phyloP scores from a whole-genome alignment of 148 eudicot species.

The Camellia granthamiana region DNA sequence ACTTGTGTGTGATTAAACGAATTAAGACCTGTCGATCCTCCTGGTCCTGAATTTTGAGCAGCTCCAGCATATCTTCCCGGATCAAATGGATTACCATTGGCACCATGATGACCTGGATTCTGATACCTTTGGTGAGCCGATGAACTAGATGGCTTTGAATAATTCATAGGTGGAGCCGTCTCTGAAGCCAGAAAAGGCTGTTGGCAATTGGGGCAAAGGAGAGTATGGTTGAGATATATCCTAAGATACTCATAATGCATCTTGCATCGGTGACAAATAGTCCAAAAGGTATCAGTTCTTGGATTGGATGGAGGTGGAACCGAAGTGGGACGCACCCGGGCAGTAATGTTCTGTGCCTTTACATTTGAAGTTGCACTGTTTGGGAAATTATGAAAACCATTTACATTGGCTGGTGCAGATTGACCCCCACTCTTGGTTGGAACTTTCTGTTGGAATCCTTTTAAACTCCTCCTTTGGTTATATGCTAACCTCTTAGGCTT shows the following conservation, averaged over 20 bases:
- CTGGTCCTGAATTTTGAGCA: conserved; percentile 26
- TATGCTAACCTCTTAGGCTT: conserved; percentile 64
- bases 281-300: conserved; percentile 78
- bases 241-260: conserved; percentile 85
- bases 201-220: conserved; percentile 69
- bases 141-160: conserved; percentile 26
- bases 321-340: conserved; percentile 26
- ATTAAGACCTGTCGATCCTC: conserved; percentile 16
- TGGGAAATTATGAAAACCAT: conserved; percentile 43
- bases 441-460: conserved; percentile 43
- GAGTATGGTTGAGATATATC: conserved; percentile 56
- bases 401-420: conserved; percentile 33
- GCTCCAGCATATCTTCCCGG: conserved; percentile 18
- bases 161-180: conserved; percentile 56
- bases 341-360: conserved; percentile 30
- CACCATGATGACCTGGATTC: conserved; percentile 24
- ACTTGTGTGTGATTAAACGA: conserved; percentile 7
- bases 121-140: conserved; percentile 30
- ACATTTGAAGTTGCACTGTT: conserved; percentile 25
- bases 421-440: conserved; percentile 35
- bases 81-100: conserved; percentile 18
- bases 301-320: conserved; percentile 30
- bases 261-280: conserved; percentile 65
- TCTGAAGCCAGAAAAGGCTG: conserved; percentile 58
- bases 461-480: conserved; percentile 50